These are phyloP conservation scores for Mycena sanguinolenta DNA, from an alignment of 768 basidiomycete genomes.

Conservation along the genomic window DNA sequence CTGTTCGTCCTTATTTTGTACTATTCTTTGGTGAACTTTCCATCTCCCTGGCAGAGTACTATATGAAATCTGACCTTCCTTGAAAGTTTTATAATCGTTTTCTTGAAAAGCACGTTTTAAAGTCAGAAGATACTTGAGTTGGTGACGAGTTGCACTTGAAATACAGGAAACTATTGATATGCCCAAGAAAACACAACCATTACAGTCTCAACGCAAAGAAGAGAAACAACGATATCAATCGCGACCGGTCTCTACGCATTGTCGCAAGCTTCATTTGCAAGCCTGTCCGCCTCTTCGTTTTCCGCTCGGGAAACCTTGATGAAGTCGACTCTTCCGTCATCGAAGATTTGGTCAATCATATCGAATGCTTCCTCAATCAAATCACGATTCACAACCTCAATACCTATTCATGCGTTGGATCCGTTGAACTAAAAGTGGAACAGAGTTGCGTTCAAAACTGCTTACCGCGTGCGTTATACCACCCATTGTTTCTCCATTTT, in stretches of 20 bases:
- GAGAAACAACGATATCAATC: neutral
- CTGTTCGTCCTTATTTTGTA: no score
- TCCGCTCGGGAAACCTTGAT: slow-evolving; percentile 18
- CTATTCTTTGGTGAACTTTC: no score
- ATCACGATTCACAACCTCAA: slow-evolving; percentile 26
- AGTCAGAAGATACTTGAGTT: no score
- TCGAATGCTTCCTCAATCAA: slow-evolving; percentile 23
- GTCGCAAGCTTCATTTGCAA: slow-evolving; percentile 29
- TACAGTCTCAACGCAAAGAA: neutral
- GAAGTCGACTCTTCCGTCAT: slow-evolving; percentile 16
- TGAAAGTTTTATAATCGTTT: no score
- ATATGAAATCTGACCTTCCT: no score
- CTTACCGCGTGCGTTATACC: slow-evolving; percentile 21
- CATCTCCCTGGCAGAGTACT: no score
- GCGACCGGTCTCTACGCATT: neutral
- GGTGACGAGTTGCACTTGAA: neutral
- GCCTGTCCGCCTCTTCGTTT: slow-evolving; percentile 25
- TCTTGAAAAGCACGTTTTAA: no score
- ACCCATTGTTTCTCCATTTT: slow-evolving; percentile 26
- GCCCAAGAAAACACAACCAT: neutral
- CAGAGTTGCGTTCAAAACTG: neutral
- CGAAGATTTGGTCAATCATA: slow-evolving; percentile 8
- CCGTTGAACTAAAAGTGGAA: neutral
- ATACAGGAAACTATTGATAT: neutral
- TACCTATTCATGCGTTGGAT: neutral